Evolutionary conservation across 164 flowering plant genomes (phyloP), one percentile per base, ranked within the genome.

Genomic region (Umbellularia californica): DNA sequence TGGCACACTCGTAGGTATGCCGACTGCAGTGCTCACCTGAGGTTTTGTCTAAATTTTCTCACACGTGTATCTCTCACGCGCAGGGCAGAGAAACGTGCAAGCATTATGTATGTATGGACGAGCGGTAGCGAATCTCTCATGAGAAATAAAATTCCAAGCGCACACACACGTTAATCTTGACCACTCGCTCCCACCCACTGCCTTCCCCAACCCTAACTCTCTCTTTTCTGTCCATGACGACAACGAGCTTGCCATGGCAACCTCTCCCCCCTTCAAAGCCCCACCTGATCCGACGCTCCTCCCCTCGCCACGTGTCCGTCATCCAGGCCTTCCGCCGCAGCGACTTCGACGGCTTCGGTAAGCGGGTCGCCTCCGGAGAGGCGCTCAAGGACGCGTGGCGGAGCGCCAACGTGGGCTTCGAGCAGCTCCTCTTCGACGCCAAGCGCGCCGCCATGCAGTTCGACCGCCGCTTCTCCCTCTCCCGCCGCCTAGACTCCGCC

Each of bases 371-470:
- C 5, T 90, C 94, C 69, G 90, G 90, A 14, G 88, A 88, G 83
- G 84, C 82, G 23, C 84, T 90, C 88, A 86, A 73, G 75, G 91
- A 87, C 72, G 90, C 87, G 4, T 90, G 92, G 95, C 79, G 88
- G 25, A 79, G 74, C n/a, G 97, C 98, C 69, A 95, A 95, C 79
- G 87, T 90, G 33, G 88, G 94, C 51, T 87, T 95, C 77, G 98
- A 93, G 80, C 84, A 77, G 74, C 70, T 95, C n/a, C 52, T 89
- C 2, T 95, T 77, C 77, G 97, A 93, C 67, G 88, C 96, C 25
- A 87, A 68, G 86, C 92, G 89, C 80, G 79, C 96, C 11, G 97
- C 96, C 58, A 91, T 89, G 85, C 89, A 96, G 25, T 69, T 93
- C 58, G 92, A 93, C 79, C 88, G 99, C 20, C 82, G 74, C 13